Evolutionary conservation across 1,284 basidiomycete species (phyloP).

Genomic region (Clitocybe nebularis): DNA sequence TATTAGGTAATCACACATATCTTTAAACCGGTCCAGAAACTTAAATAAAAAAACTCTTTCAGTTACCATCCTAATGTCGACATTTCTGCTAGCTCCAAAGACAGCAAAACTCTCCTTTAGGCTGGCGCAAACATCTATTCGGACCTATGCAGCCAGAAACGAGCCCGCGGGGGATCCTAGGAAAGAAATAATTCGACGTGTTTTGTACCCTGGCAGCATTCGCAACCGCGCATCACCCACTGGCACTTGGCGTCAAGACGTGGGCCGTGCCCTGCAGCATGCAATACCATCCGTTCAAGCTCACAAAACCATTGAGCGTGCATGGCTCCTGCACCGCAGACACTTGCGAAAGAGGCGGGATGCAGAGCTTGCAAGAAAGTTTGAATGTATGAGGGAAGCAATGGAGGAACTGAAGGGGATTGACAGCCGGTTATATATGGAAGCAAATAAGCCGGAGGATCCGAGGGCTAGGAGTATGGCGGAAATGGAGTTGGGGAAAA

Average conservation of each 20-base stretch:
- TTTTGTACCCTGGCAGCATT: conserved; percentile 76
- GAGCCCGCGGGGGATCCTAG: conserved; percentile 51
- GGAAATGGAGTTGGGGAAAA: conserved; percentile 60
- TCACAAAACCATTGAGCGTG: conserved; percentile 91
- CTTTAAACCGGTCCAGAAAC: too few relatives aligned
- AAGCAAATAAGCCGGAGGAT: conserved; percentile 76
- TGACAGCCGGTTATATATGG: conserved; percentile 63
- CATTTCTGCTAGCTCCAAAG: conserved; percentile 20
- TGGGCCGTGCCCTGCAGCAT: conserved; percentile 62
- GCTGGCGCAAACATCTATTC: conserved; percentile 13
- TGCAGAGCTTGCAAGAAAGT: conserved; percentile 67
- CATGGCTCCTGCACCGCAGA: conserved; percentile 82
- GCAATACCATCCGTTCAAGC: conserved; percentile 84
- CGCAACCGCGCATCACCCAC: conserved; percentile 68
- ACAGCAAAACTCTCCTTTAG: conserved; percentile 10
- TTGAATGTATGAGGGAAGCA: conserved; percentile 71
- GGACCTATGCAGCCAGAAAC: conserved; percentile 31
- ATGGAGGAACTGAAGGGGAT: conserved; percentile 76
- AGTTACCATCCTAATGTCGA: conserved; percentile 22
- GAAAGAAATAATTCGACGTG: conserved; percentile 70
- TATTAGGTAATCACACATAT: too few relatives aligned
- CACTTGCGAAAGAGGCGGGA: conserved; percentile 68
- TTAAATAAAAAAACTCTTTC: background rate
- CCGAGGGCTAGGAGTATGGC: conserved; percentile 56
- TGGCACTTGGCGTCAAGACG: conserved; percentile 78